phyloP scores from a whole-genome alignment of 2,329 filamentous ascomycete species.

The Myriosclerotinia duriaeana region DNA sequence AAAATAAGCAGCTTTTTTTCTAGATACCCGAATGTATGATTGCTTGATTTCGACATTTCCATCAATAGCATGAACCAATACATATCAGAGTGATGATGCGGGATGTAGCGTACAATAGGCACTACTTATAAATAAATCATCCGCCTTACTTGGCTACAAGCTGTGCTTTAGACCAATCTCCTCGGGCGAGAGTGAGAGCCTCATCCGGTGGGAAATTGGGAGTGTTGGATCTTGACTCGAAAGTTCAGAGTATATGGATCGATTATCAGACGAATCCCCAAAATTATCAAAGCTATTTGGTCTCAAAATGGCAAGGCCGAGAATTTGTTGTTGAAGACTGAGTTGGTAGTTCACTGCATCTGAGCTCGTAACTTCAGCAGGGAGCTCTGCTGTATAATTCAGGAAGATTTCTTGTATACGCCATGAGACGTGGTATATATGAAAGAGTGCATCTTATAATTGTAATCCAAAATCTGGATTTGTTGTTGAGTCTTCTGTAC shows the following conservation, averaged over 20 bases:
- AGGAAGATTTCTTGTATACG: not conserved
- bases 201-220: not conserved
- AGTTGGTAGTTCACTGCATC: rapidly evolving
- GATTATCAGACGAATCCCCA: not conserved
- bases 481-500: no score
- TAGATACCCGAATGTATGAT: not conserved
- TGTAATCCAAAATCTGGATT: no score
- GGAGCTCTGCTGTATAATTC: not conserved
- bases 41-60: not conserved
- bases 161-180: not conserved
- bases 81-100: not conserved
- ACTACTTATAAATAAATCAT: not conserved
- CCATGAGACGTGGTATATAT: no score
- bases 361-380: not conserved
- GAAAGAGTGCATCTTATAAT: no score
- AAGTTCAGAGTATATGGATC: not conserved
- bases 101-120: not conserved
- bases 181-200: not conserved
- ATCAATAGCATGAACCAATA: not conserved
- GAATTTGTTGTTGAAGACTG: not conserved
- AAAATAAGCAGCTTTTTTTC: not conserved
- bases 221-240: not conserved
- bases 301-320: not conserved
- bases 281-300: not conserved
- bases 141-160: not conserved